Evolutionary conservation across 495 filamentous ascomycete genomes (phyloP).

Genomic region (Astrothelium macrocarpum): DNA sequence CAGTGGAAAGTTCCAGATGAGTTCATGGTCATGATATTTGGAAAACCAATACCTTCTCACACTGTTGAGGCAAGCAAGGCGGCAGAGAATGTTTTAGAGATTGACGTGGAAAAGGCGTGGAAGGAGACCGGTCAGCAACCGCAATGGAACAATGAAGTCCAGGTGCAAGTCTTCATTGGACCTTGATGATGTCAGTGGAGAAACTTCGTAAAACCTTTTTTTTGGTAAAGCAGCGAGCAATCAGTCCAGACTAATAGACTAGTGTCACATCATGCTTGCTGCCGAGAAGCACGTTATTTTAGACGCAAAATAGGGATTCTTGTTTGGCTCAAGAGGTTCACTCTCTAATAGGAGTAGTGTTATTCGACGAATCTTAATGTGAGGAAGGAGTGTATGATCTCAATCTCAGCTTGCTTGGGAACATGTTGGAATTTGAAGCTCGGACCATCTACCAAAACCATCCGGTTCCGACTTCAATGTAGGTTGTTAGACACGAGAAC

Average conservation of each 20-base stretch:
- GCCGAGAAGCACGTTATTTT: too few relatives aligned
- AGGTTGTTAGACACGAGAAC: neutral
- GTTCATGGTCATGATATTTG: slow-evolving; percentile 70
- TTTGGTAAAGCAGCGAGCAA: too few relatives aligned
- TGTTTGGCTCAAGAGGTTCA: too few relatives aligned
- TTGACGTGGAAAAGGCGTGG: slow-evolving; percentile 76
- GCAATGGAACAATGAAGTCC: slow-evolving; percentile 79
- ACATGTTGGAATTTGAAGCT: neutral
- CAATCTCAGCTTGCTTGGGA: too few relatives aligned
- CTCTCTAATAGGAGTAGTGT: too few relatives aligned
- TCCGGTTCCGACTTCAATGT: too few relatives aligned
- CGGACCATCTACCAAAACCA: too few relatives aligned
- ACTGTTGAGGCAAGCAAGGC: slow-evolving; percentile 52
- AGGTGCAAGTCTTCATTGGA: slow-evolving; percentile 52
- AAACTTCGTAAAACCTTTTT: too few relatives aligned
- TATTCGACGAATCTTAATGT: too few relatives aligned
- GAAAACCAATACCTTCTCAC: slow-evolving; percentile 52
- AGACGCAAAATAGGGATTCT: too few relatives aligned
- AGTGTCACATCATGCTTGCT: too few relatives aligned
- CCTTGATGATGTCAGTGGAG: neutral
- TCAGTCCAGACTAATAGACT: neutral
- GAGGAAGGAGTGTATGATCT: too few relatives aligned
- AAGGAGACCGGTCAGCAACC: slow-evolving; percentile 56
- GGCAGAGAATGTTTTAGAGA: slow-evolving; percentile 51
- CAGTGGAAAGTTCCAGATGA: slow-evolving; percentile 49